Evolutionary conservation across 2,329 filamentous ascomycete species (phyloP).

Genomic region (Pestalotiopsis sp.): DNA sequence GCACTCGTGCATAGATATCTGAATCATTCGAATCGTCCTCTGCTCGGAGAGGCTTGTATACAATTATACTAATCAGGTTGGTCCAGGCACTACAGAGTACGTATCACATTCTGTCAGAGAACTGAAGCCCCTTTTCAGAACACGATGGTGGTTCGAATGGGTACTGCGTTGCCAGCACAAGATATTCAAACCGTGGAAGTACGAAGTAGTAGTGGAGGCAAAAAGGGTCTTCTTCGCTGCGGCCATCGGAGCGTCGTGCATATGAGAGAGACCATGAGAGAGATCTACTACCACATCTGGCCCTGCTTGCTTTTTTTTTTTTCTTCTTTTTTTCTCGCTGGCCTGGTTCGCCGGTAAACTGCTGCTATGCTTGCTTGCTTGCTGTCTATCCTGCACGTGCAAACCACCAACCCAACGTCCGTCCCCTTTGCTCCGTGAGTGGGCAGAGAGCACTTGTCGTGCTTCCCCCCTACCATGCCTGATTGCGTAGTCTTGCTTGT

Average conservation of each 20-base stretch:
- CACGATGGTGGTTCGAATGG: background rate
- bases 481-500: conserved; percentile 20
- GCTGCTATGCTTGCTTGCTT: background rate
- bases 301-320: too few relatives aligned
- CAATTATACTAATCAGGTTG: background rate
- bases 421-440: background rate
- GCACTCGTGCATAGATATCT: background rate
- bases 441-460: background rate
- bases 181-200: background rate
- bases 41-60: background rate
- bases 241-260: background rate
- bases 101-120: too few relatives aligned
- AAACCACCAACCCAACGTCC: conserved; percentile 2
- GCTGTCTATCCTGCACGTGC: background rate
- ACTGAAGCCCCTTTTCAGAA: background rate
- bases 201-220: background rate
- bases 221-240: background rate
- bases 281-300: background rate
- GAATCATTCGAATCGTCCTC: background rate
- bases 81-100: too few relatives aligned
- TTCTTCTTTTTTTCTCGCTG: too few relatives aligned
- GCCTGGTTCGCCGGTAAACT: too few relatives aligned
- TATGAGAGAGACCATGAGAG: background rate
- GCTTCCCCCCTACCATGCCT: conserved; percentile 17
- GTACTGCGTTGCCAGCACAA: background rate